Conservation (phyloP, 129 eudicot genomes). For the Sambucus nigra region DNA sequence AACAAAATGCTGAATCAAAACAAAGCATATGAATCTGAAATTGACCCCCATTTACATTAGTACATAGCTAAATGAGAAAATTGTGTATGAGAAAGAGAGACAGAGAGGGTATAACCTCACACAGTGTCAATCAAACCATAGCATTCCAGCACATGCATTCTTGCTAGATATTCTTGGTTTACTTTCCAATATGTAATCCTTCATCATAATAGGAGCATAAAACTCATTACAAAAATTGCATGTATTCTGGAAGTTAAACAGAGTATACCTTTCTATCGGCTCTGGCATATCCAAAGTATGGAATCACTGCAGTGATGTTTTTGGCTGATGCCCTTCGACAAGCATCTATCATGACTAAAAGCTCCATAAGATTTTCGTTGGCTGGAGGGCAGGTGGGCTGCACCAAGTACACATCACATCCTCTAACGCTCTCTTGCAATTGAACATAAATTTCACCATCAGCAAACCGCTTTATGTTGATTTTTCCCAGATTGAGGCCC, state of each 20-base stretch:
- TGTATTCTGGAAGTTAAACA: background rate
- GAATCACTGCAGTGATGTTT: slow-evolving; percentile 78
- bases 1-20: too few relatives aligned
- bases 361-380: slow-evolving; percentile 83
- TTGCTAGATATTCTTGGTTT: background rate
- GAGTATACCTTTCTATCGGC: slow-evolving; percentile 69
- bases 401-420: slow-evolving; percentile 79
- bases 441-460: slow-evolving; percentile 93
- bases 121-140: background rate
- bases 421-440: slow-evolving; percentile 88
- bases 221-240: background rate
- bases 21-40: too few relatives aligned
- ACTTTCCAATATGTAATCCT: slow-evolving; percentile 1
- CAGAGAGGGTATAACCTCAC: background rate
- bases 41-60: too few relatives aligned
- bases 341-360: slow-evolving; percentile 71
- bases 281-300: slow-evolving; percentile 87
- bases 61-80: background rate
- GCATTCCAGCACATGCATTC: background rate
- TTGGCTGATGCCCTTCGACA: slow-evolving; percentile 93
- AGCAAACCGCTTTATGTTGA: slow-evolving; percentile 64
- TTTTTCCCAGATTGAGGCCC: slow-evolving; percentile 71
- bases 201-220: background rate
- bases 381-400: slow-evolving; percentile 94
- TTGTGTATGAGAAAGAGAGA: background rate